Evolutionary conservation across 2,329 filamentous ascomycete species (phyloP), one percentile per base, ranked within the genome.

Genomic region (Paracamarosporium sp.): DNA sequence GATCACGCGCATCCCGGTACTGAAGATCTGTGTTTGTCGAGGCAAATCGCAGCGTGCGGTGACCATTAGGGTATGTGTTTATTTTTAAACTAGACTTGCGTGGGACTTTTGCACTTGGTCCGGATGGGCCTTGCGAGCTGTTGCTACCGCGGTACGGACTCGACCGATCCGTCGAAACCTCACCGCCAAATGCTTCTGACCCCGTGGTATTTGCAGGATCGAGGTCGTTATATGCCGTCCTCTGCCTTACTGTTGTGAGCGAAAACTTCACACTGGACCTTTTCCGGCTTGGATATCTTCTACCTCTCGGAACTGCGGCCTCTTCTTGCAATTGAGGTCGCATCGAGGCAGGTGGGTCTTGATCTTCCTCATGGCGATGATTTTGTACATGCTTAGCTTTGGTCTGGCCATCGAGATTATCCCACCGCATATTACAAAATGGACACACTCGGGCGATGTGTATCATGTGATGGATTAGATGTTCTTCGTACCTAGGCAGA

Each of bases 181-280:
- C 17, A 4, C 17, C 36, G 7, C 50, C 56, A 27, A 38, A 45
- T 17, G 50, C 56, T 15, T 58, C 45, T 7, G 15, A 25, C 15
- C 41, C 55, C 35, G n/a, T 5, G 15, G n/a, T 45, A 60, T 36
- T 35, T 24, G 53, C 30, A 50, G 56, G 8, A 1, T 33, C 45
- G 11, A 33, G 7, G 50, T 62, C 57, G 22, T 64, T 64, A 35
- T 58, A 58, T 9, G 50, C 55, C 24, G 57, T 31, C 7, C 58
- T 33, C 36, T 45, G 51, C 17, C 61, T 59, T 4, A 63, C 58
- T 8, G 47, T 55, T 9, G 45, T 31, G 2, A 56, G 60, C 24
- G 61, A 55, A 36, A 67, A 67, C 12, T 30, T 51, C 12, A 64
- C 65, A 41, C 64, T 66, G 3, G 57, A 58, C 2, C 30, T 28